Conservation (phyloP, 345 rosid species). For the Camelina neglecta region DNA sequence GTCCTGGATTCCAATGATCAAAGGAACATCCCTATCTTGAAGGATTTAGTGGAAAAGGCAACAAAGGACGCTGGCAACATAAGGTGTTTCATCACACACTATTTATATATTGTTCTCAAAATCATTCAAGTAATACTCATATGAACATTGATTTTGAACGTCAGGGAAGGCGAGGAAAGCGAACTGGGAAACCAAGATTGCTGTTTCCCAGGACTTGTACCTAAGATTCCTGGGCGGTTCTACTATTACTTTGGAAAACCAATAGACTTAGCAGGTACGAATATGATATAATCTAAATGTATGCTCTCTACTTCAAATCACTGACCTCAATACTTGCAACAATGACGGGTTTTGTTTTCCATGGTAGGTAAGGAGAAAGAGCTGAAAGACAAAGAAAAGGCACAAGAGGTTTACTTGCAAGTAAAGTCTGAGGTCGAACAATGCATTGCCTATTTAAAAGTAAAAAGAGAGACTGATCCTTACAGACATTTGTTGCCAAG, state of each 20-base stretch:
- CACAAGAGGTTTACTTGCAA: slow-evolving; percentile 63
- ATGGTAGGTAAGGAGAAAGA: slow-evolving; percentile 56
- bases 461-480: slow-evolving; percentile 72
- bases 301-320: neutral
- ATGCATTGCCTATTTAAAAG: slow-evolving; percentile 57
- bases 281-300: no score
- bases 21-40: no score
- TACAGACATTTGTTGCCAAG: slow-evolving; percentile 64
- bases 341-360: no score
- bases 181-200: slow-evolving; percentile 63
- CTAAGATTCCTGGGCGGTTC: slow-evolving; percentile 78
- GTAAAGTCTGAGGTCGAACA: slow-evolving; percentile 70
- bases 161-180: slow-evolving; percentile 54
- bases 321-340: neutral
- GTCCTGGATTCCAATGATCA: no score
- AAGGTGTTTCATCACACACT: slow-evolving; percentile 1
- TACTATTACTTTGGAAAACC: slow-evolving; percentile 83
- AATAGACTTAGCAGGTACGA: slow-evolving; percentile 76
- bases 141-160: slow-evolving; percentile 17
- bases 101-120: neutral
- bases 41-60: no score
- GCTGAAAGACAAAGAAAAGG: slow-evolving; percentile 55
- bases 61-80: no score
- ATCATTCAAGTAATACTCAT: neutral
- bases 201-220: slow-evolving; percentile 60